Evolutionary conservation across 169 alveolate genomes (phyloP).

Genomic region (Blepharisma undulans): DNA sequence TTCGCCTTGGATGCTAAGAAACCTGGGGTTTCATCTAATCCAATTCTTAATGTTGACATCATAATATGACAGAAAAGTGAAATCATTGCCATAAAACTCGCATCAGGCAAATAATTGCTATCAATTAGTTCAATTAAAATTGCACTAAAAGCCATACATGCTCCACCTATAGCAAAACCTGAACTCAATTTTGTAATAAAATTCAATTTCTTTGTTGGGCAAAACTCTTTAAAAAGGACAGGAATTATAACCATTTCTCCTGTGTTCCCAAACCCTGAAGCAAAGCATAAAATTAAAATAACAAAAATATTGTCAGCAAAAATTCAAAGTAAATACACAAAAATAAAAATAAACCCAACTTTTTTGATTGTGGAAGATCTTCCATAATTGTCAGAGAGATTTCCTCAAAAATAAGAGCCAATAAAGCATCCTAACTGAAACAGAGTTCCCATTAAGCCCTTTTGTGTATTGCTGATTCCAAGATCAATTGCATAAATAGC

Average conservation of each 20-base stretch:
- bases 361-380: slow-evolving; percentile 6
- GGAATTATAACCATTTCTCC: background rate
- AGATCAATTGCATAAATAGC: background rate
- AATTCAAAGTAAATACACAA: background rate
- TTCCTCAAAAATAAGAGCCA: slow-evolving; percentile 28
- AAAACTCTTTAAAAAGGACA: slow-evolving; percentile 6
- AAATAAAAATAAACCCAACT: background rate
- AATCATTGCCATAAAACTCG: background rate
- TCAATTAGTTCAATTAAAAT: background rate
- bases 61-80: background rate
- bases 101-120: background rate
- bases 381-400: background rate
- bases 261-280: slow-evolving; percentile 20
- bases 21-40: background rate
- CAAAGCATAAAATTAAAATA: background rate
- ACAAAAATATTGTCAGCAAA: slow-evolving; percentile 2
- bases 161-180: background rate
- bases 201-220: slow-evolving; percentile 26
- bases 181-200: background rate
- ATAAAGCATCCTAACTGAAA: background rate
- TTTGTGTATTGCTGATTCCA: background rate
- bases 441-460: background rate
- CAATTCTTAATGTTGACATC: background rate
- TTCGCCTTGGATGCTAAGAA: background rate
- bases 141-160: background rate